Base-by-base conservation (phyloP, 768 basidiomycete species). In the Neoboletus subvelutipes region DNA sequence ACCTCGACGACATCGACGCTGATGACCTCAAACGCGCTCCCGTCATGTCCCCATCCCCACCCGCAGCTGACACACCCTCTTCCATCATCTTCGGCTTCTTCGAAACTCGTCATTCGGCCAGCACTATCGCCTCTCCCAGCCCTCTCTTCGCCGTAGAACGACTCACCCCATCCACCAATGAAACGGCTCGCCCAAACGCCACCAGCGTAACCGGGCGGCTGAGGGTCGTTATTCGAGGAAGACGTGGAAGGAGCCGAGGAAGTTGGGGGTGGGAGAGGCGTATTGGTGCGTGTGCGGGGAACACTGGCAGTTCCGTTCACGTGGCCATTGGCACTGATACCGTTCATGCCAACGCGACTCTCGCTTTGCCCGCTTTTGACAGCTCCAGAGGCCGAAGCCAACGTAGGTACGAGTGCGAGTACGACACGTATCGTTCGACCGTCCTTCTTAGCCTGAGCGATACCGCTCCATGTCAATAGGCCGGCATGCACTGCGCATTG, bases 1-100 rank as follows among this genome's bases (percentile, higher is more conserved):
- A 90, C 90, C 77, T 83, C 76, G 46, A 83, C 79, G 66, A 88
- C 84, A 61, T 83, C 77, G 18, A 83, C 87, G 26, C 75, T 76
- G 18, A 90, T 69, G 52, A 91, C 80, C 74, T 90, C 90, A 63
- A 90, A 79, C 26, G 85, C 87, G 63, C 85, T 84, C 26, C 89
- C 90, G 58, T 90, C 88, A 60, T 90, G 90, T 2, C 85, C 84
- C 60, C 80, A 83, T n/a, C 88, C 88, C 90, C 89, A 90, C 0
- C 82, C 82, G 10, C 82, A 85, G 69, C 86, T 88, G n/a, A 79
- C 74, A 62, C 88, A 71, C 11, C 78, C 75, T 46, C 85, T 71
- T 28, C 85, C 85, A 62, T 87, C 86, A 57, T 87, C 83, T 39
- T 80, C 79, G 9, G 69, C 73, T 57, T 70, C 71, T 64, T 76